Evolutionary conservation across 2,329 filamentous ascomycete species (phyloP), one percentile per base, ranked within the genome.

Genomic region (Apiospora aurea): DNA sequence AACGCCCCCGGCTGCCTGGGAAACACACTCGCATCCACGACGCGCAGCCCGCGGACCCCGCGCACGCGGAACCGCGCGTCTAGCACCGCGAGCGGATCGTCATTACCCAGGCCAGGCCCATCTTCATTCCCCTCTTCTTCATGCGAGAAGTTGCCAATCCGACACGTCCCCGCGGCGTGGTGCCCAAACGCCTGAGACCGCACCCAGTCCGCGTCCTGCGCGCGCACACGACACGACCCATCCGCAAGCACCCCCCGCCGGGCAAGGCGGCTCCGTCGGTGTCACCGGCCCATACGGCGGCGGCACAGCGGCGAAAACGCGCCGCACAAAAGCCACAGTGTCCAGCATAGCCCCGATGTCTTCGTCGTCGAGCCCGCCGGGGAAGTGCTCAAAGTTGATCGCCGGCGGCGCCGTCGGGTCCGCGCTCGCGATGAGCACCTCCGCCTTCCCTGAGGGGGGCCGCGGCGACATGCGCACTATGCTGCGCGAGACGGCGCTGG

Each of bases 361-460:
- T 8, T 38, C 57, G 2, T 41, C 11, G 8, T 64, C 29, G 0
- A 8, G 18, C 3, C 57, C 18, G 57, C 57, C 67, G 44, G 43
- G 26, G 44, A 47, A 69, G 67, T 69, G 44, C 26, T 49, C 47
- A 7, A 69, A 38, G 67, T 14, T 47, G 67, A 69, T 69, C 0
- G 18, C 44, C 8, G 67, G 67, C 67, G 67, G 26, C 44, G 16
- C 44, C 44, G 67, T 69, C 26, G 67, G 67, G 67, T 69, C 67
- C 6, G 26, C 4, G 26, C 26, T 47, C 18, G 67, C 24, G 26
- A 69, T 69, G 2, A 44, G 67, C 7, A 85, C 86, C 14, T 92
- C 91, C 14, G 84, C 84, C 1, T 18, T n/a, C 0, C 21, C 10
- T 4, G 57, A 64, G 57, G 84, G 83, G 68, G 93, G 93, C 6